Evolutionary conservation across 495 filamentous ascomycete genomes (phyloP), one percentile per base, ranked within the genome.

Genomic region (Penicillium odoratum): DNA sequence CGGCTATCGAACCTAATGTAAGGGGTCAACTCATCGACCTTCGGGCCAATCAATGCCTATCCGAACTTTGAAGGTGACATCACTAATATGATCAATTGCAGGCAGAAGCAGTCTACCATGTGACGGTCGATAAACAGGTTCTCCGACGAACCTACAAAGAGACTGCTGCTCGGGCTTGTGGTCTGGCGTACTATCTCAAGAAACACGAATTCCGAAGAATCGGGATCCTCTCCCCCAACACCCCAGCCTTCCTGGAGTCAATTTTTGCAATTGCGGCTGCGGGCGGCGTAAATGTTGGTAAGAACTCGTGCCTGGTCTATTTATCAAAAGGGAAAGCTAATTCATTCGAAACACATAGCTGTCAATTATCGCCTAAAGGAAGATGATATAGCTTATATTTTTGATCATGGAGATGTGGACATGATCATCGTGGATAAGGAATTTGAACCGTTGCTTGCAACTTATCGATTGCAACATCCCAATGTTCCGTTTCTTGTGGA

Each of bases 311-410:
- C 8, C n/a, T 47, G 4, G 5, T 21, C 7, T n/a, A 25, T 49
- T 33, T n/a, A 49, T 8, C 1, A 30, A 9, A 49, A 13, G 15
- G 13, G 16, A 51, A 30, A 7, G 3, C 36, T 51, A 21, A 29
- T n/a, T 28, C 26, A 13, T 15, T 18, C 29, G 21, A 1, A 36
- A 36, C 8, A 21, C 1, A 33, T 8, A 82, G 85, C 85, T 7
- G 88, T 92, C n/a, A 98, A 98, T 64, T 94, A 95, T 69, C 81
- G 94, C 6, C 74, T 98, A 25, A 97, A 96, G 68, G 74, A 81
- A 16, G 91, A 92, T 55, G 94, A 98, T 74, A 87, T 98, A 47
- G 70, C 80, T 8, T 98, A 97, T 69, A 97, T 98, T 47, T 90
- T 98, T 60, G 79, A 81, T 2, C 93, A 95, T 69, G 81, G 85